phyloP scores from a whole-genome alignment of 2,329 filamentous ascomycete species.

The Penicillium nordicum region DNA sequence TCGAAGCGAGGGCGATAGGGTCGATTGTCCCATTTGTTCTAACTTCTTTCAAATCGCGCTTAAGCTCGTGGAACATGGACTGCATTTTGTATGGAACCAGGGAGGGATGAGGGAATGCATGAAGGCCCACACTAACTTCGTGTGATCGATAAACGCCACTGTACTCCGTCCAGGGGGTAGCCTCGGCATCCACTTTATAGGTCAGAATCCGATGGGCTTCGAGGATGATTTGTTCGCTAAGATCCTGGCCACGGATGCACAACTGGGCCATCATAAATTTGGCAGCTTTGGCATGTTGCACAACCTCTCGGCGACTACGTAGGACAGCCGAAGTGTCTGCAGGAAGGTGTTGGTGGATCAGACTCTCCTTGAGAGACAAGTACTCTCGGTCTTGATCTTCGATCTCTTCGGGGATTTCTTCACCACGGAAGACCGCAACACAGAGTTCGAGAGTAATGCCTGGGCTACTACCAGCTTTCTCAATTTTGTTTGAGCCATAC shows the following conservation, averaged over 20 bases:
- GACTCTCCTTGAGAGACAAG: not conserved
- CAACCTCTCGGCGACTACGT: not conserved
- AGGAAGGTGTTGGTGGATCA: not conserved
- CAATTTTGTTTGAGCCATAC: not conserved
- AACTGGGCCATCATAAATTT: not conserved
- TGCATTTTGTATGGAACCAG: constrained; percentile 5
- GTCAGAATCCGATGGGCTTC: constrained; percentile 1
- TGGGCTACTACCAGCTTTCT: not conserved
- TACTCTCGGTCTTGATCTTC: not conserved
- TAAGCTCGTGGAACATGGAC: constrained; percentile 5
- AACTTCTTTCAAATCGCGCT: constrained; percentile 1
- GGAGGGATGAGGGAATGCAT: not conserved
- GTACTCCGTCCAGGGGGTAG: constrained; percentile 2
- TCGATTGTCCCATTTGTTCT: not conserved
- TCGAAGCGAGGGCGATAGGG: constrained; percentile 2
- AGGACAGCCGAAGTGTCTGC: not conserved
- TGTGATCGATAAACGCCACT: constrained; percentile 2
- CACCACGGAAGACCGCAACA: not conserved
- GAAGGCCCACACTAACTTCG: not conserved
- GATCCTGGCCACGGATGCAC: not conserved
- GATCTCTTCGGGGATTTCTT: not conserved
- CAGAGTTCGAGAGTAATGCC: not conserved
- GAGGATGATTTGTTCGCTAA: constrained; percentile 3
- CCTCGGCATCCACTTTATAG: not conserved
- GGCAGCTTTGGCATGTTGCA: constrained; percentile 4